These are phyloP conservation scores for Podila epigama DNA, from an alignment of 192 early-diverging fungal genomes.

Conservation along the genomic window DNA sequence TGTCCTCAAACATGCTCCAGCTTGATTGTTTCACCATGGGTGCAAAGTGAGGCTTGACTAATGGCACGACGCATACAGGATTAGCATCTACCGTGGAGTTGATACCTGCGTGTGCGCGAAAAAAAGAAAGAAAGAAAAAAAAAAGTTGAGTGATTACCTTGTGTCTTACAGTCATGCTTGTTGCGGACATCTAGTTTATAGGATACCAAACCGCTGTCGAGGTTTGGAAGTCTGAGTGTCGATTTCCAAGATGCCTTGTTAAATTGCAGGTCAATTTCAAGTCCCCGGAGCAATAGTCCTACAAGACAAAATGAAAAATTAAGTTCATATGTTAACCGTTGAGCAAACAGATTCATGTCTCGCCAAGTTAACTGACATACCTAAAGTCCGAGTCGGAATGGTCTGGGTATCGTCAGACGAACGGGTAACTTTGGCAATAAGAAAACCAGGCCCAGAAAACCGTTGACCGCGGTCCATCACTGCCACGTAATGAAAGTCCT, in stretches of 20 bases:
- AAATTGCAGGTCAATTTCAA: constrained; percentile 19
- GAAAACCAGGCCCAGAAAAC: constrained; percentile 35
- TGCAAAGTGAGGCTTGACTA: constrained; percentile 25
- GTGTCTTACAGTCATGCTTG: constrained; percentile 43
- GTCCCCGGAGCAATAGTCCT: constrained; percentile 37
- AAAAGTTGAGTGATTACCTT: neutral
- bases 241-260: constrained; percentile 37
- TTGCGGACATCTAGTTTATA: constrained; percentile 57
- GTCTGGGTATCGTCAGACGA: constrained; percentile 14
- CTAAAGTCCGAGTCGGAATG: constrained; percentile 46
- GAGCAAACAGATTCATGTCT: neutral
- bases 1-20: constrained; percentile 63
- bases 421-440: constrained; percentile 51
- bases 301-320: constrained; percentile 6
- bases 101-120: neutral
- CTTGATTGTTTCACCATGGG: constrained; percentile 63
- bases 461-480: constrained; percentile 45
- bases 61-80: neutral
- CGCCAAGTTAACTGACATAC: constrained; percentile 17
- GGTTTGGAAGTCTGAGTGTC: constrained; percentile 52
- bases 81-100: neutral
- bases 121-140: neutral
- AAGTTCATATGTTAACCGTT: neutral
- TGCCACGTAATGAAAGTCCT: constrained; percentile 26
- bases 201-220: constrained; percentile 60